phyloP scores from a whole-genome alignment of 1,139 yeast species.

The Diutina ranongensis region DNA sequence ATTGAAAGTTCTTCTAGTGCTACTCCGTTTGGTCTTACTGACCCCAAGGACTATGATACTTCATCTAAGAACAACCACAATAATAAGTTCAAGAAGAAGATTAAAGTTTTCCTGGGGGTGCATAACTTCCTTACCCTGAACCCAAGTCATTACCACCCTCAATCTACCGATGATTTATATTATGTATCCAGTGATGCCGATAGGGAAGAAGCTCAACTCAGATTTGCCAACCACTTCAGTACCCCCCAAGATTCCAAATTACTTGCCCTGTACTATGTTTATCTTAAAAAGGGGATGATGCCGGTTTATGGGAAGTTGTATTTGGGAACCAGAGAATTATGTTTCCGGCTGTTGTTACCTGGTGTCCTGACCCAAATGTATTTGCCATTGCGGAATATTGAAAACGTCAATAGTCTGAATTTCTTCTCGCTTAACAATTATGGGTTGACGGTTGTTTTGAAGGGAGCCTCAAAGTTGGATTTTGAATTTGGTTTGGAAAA shows the following conservation, averaged over 20 bases:
- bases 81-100: not conserved
- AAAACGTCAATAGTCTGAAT: conserved; percentile 51
- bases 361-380: conserved; percentile 76
- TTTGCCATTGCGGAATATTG: conserved; percentile 66
- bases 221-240: conserved; percentile 60
- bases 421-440: conserved; percentile 31
- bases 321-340: conserved; percentile 51
- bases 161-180: conserved; percentile 31
- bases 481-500: conserved; percentile 62
- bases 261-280: conserved; percentile 61
- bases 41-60: not conserved
- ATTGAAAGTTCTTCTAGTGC: not conserved
- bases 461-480: conserved; percentile 65
- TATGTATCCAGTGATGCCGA: conserved; percentile 32
- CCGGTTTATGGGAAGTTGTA: conserved; percentile 81
- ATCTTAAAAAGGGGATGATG: conserved; percentile 47
- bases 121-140: conserved; percentile 11
- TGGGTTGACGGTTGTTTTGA: conserved; percentile 48
- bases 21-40: not conserved
- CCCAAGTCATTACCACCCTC: conserved; percentile 43
- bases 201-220: conserved; percentile 31
- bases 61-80: not conserved
- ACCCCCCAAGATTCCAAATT: conserved; percentile 40
- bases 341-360: conserved; percentile 72
- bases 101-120: not conserved